Evolutionary conservation across 2,329 filamentous ascomycete genomes (phyloP).

Genomic region (Colletotrichum plurivorum): DNA sequence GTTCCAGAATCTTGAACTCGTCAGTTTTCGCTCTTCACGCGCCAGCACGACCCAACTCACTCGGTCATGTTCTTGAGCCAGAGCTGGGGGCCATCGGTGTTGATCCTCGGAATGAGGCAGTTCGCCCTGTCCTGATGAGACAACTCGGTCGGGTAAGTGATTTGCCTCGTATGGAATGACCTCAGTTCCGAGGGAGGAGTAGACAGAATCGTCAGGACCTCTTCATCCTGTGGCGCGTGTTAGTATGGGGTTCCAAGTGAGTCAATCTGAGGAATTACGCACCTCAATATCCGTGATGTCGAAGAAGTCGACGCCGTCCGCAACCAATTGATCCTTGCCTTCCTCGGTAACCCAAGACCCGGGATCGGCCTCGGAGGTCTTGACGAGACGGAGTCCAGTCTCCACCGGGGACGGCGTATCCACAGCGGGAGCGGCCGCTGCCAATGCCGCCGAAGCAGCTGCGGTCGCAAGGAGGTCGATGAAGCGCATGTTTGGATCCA

Average conservation of each 20-base stretch:
- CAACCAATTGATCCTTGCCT: slow-evolving; percentile 52
- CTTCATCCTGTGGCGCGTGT: slow-evolving; percentile 44
- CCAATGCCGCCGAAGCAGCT: slow-evolving; percentile 32
- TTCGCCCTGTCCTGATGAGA: slow-evolving; percentile 52
- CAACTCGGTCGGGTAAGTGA: slow-evolving; percentile 51
- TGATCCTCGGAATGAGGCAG: slow-evolving; percentile 49
- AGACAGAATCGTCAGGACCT: slow-evolving; percentile 44
- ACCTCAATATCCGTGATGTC: slow-evolving; percentile 52
- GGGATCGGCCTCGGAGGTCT: slow-evolving; percentile 52
- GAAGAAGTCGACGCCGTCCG: slow-evolving; percentile 53
- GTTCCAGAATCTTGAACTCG: slow-evolving; percentile 52
- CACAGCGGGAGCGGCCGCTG: slow-evolving; percentile 5
- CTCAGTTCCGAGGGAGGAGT: slow-evolving; percentile 34
- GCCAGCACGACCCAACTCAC: slow-evolving; percentile 30
- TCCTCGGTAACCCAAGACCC: slow-evolving; percentile 57
- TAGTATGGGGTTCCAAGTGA: too few species aligned
- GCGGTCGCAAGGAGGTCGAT: slow-evolving; percentile 31
- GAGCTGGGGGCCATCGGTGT: slow-evolving; percentile 48
- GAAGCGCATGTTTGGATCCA: slow-evolving; percentile 26
- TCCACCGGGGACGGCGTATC: slow-evolving; percentile 16
- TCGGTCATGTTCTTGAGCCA: slow-evolving; percentile 54
- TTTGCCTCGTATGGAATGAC: slow-evolving; percentile 43
- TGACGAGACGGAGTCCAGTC: slow-evolving; percentile 48
- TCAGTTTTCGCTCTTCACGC: not conserved
- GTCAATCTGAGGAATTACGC: not conserved